Evolutionary conservation across 1,284 basidiomycete genomes (phyloP), one percentile per base, ranked within the genome.

Genomic region (Athelia psychrophila): DNA sequence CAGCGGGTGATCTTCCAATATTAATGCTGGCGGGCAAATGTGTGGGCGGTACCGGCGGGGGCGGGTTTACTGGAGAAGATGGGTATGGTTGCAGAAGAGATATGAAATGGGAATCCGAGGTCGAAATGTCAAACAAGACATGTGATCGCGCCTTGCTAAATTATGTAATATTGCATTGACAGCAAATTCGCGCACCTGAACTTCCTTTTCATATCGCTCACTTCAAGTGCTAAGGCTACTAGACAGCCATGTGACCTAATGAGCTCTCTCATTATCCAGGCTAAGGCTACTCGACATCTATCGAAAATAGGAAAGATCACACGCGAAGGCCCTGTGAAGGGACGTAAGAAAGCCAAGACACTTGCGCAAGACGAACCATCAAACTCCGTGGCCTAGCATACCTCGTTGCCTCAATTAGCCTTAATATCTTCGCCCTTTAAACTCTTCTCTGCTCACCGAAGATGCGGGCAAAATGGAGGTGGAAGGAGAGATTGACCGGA

Each of bases 401-500:
- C 84, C 0, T 62, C 76, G 22, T 61, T 86, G 3, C 84, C 86
- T 0, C 78, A 79, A 63, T 88, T 87, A n/a, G n/a, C n/a, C n/a
- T n/a, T n/a, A n/a, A n/a, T 2, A 71, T 88, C 27, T 76, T 75
- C n/a, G 58, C 74, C 3, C 63, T 67, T 12, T 74, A 70, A 1
- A 65, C 73, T 0, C 66, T 72, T 1, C 74, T 78, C 66, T 90
- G 15, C 65, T 89, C 50, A 73, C 79, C 19, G 81, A 79, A 33
- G 86, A 89, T 8, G 77, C 76, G 0, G 93, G 93, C 0, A 67
- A 76, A 57, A 80, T 96, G 55, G 78, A 90, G 62, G 77, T 79
- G 15, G 91, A 95, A 58, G 79, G 77, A 2, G 86, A 84, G 51
- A 75, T 96, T 71, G 96, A 98, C 64, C 74, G 84, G 59, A 98